These are phyloP conservation scores for Thraustotheca clavata DNA, from an alignment of 352 stramenopile genomes.

Conservation along the genomic window DNA sequence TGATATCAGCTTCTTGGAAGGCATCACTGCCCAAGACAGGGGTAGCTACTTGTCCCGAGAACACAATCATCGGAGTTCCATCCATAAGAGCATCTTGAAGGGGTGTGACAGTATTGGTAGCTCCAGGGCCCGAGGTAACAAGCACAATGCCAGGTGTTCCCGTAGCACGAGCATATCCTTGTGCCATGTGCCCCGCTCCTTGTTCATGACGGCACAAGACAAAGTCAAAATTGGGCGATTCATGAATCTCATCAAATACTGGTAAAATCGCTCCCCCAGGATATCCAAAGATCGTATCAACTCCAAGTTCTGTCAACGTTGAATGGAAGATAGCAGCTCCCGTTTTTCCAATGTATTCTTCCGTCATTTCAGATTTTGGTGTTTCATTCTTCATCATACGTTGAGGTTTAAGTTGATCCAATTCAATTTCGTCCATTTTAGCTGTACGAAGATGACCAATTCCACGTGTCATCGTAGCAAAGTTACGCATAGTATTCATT, in stretches of 20 bases:
- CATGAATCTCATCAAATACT: constrained; percentile 92
- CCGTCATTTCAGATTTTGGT: constrained; percentile 28
- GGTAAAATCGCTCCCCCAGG: constrained; percentile 90
- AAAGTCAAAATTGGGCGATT: constrained; percentile 76
- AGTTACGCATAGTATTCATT: not conserved
- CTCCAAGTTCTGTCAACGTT: constrained; percentile 85
- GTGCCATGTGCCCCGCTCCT: constrained; percentile 77
- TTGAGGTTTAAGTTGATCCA: not conserved
- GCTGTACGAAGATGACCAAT: not conserved
- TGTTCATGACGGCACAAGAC: constrained; percentile 76
- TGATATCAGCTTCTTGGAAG: constrained; percentile 86
- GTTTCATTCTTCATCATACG: too few relatives aligned
- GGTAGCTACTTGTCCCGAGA: constrained; percentile 91
- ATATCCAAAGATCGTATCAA: constrained; percentile 91
- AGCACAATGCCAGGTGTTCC: constrained; percentile 88
- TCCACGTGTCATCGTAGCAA: not conserved
- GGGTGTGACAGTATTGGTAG: constrained; percentile 92
- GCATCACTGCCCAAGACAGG: constrained; percentile 87
- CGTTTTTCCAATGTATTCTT: constrained; percentile 87
- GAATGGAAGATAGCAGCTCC: constrained; percentile 92
- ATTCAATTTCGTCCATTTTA: not conserved
- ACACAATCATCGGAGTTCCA: constrained; percentile 90
- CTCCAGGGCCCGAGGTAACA: constrained; percentile 89
- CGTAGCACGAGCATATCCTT: constrained; percentile 74
- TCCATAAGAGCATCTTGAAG: constrained; percentile 93